Conservation (phyloP, 108 stramenopile genomes). For the Mediolabrus comicus region DNA sequence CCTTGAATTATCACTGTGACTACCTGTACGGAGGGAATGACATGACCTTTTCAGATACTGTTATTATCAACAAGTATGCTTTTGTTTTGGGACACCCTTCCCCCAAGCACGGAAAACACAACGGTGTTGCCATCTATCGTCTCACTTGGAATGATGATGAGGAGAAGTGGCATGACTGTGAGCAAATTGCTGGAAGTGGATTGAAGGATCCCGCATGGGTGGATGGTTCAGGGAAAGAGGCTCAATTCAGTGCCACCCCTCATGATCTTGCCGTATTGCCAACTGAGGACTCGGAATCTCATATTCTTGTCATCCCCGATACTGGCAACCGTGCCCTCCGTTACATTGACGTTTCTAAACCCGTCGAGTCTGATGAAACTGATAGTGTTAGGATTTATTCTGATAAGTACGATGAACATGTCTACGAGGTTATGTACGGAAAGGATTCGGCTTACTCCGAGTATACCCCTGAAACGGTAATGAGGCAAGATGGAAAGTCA, state of each 20-base stretch:
- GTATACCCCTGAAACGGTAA: conserved; percentile 33
- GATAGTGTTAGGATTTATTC: conserved; percentile 20
- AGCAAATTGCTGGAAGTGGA: conserved; percentile 39
- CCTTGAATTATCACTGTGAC: conserved; percentile 44
- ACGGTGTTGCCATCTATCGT: conserved; percentile 44
- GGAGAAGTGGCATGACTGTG: conserved; percentile 38
- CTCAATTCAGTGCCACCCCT: conserved; percentile 39
- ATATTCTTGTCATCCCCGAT: conserved; percentile 32
- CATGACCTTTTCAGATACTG: conserved; percentile 39
- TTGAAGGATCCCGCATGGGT: conserved; percentile 32
- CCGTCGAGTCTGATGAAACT: conserved; percentile 29
- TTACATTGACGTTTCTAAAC: conserved; percentile 36
- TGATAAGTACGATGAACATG: conserved; percentile 39
- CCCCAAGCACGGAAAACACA: conserved; percentile 12
- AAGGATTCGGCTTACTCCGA: conserved; percentile 26
- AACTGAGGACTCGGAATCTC: conserved; percentile 1
- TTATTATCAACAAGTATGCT: conserved; percentile 50
- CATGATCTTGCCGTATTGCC: conserved; percentile 40
- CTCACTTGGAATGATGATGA: conserved; percentile 45
- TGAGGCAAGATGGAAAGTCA: conserved; percentile 39
- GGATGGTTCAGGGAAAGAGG: conserved; percentile 31
- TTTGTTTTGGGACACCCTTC: conserved; percentile 41
- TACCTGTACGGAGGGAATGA: conserved; percentile 30
- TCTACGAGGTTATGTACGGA: conserved; percentile 36
- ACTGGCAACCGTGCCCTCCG: conserved; percentile 42